These are phyloP conservation scores for Puccinia horiana DNA, from an alignment of 1,284 basidiomycete genomes.

Conservation along the genomic window DNA sequence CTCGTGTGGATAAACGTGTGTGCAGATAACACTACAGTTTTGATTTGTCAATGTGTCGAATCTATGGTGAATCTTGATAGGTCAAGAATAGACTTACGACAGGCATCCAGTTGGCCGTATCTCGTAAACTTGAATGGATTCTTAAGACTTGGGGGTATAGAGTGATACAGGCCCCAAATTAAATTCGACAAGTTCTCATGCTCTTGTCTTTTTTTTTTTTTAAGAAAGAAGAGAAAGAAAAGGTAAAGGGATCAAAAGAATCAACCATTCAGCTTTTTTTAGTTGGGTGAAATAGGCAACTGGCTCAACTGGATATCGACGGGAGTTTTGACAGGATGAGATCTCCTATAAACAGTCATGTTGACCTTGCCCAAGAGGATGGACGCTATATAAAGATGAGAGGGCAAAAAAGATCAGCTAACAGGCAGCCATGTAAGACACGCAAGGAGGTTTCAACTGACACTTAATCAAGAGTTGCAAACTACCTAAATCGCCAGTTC, in stretches of 20 bases:
- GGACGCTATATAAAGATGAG: slow-evolving; percentile 8
- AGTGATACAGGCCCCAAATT: slow-evolving; percentile 22
- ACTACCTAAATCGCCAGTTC: slow-evolving; percentile 5
- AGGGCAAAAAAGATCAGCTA: background rate
- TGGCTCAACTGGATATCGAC: slow-evolving; percentile 38
- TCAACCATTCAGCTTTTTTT: background rate
- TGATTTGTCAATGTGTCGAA: background rate
- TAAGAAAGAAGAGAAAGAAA: background rate
- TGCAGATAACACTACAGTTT: slow-evolving; percentile 30
- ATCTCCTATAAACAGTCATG: slow-evolving; percentile 30
- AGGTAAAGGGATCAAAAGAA: too few species aligned
- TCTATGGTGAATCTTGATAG: background rate
- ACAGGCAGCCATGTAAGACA: background rate
- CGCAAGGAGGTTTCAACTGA: background rate
- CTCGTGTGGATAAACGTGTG: slow-evolving; percentile 39
- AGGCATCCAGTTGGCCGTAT: slow-evolving; percentile 24
- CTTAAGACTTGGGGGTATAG: slow-evolving; percentile 19
- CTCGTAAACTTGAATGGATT: slow-evolving; percentile 27
- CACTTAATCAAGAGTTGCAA: slow-evolving; percentile 44
- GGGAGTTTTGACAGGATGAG: slow-evolving; percentile 27
- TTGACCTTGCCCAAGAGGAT: slow-evolving; percentile 43
- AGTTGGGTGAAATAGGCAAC: background rate
- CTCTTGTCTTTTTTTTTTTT: slow-evolving; percentile 18
- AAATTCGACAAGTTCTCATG: slow-evolving; percentile 13
- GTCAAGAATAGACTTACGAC: slow-evolving; percentile 23